phyloP scores from a whole-genome alignment of 371 early-diverging fungal species.

The Mucor velutinosus region DNA sequence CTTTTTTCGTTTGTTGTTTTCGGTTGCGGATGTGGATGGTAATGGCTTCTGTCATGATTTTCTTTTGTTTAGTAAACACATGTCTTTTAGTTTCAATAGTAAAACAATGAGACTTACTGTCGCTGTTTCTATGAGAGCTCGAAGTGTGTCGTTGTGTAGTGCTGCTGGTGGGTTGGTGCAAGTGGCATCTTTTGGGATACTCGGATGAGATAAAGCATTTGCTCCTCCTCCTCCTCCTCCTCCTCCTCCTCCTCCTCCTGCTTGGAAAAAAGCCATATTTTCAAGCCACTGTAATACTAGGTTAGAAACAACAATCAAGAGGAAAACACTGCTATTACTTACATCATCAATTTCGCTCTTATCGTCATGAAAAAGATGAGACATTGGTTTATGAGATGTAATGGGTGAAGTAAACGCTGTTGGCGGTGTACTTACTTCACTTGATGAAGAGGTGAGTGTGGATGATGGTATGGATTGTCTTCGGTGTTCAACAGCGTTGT shows the following conservation, averaged over 20 bases:
- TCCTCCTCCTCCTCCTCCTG: neutral
- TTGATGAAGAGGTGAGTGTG: slow-evolving; percentile 6
- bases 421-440: slow-evolving; percentile 18
- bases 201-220: neutral
- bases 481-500: neutral
- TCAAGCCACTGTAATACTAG: slow-evolving; percentile 3
- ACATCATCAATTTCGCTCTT: slow-evolving; percentile 14
- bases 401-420: neutral
- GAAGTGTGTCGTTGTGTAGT: neutral
- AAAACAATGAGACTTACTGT: neutral
- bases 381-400: slow-evolving; percentile 3
- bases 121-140: neutral
- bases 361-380: neutral
- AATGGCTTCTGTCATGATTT: neutral
- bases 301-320: neutral
- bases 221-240: neutral
- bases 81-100: neutral
- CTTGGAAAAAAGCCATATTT: slow-evolving; percentile 5
- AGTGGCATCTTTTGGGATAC: neutral
- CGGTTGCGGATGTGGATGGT: neutral
- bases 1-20: neutral
- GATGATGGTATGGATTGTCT: slow-evolving; percentile 6
- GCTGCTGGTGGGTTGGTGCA: no score
- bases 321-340: neutral
- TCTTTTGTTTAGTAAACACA: neutral